A percentile compares a stretch with the other conserved stretches of the same genome.
phyloP scores from a whole-genome alignment of 371 early-diverging fungal species.

The Rhizopus stolonifer region DNA sequence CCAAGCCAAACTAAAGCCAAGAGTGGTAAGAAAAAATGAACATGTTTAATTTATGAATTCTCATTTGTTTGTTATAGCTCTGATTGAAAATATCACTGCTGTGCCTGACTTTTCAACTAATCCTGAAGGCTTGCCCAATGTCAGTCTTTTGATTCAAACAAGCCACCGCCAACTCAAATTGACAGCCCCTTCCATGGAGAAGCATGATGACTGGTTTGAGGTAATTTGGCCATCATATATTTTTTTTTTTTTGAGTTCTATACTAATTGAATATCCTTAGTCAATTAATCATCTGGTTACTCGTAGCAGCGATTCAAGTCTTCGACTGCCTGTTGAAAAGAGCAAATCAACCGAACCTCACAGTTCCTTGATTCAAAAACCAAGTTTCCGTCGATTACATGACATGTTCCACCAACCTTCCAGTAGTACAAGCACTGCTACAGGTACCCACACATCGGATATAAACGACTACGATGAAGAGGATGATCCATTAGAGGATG shows the following conservation, averaged over 20 bases:
- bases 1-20: constrained; percentile 59
- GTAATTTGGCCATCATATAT: constrained; percentile 27
- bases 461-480: constrained; percentile 15
- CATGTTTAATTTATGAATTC: background rate
- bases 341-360: constrained; percentile 13
- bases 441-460: constrained; percentile 3
- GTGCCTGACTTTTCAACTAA: constrained; percentile 30
- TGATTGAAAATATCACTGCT: constrained; percentile 57
- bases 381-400: constrained; percentile 35
- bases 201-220: constrained; percentile 69
- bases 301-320: constrained; percentile 14
- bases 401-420: constrained; percentile 25
- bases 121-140: constrained; percentile 46
- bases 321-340: background rate
- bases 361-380: constrained; percentile 26
- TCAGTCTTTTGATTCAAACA: constrained; percentile 68
- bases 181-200: constrained; percentile 63
- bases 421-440: constrained; percentile 3
- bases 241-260: background rate
- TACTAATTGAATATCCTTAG: constrained; percentile 8
- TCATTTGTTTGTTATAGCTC: constrained; percentile 32
- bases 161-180: constrained; percentile 66
- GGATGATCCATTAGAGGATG: constrained; percentile 51
- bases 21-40: constrained; percentile 41
- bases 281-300: constrained; percentile 33